Evolutionary conservation across 805 yeast species (phyloP).

Genomic region (Barnettozyma botsteinii): DNA sequence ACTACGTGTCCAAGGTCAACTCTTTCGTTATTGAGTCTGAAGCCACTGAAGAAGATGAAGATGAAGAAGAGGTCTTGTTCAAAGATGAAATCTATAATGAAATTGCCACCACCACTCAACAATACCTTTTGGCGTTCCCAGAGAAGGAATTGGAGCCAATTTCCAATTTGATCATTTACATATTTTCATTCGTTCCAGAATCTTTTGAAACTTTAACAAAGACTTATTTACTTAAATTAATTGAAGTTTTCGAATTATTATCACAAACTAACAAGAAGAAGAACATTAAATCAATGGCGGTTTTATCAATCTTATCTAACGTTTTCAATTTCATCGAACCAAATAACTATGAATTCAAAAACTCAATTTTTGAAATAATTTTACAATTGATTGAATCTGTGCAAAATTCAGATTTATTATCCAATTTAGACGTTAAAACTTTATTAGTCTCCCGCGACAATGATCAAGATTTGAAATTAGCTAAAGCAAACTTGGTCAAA

Average conservation of each 20-base stretch:
- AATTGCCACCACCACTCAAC: slow-evolving; percentile 12
- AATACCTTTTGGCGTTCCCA: slow-evolving; percentile 14
- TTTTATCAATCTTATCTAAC: slow-evolving; percentile 20
- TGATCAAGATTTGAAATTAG: neutral
- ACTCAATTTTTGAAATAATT: slow-evolving; percentile 15
- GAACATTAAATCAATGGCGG: slow-evolving; percentile 11
- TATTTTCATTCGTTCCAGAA: slow-evolving; percentile 13
- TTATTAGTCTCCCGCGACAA: neutral
- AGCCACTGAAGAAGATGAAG: slow-evolving; percentile 17
- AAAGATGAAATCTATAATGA: slow-evolving; percentile 16
- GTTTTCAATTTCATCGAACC: slow-evolving; percentile 16
- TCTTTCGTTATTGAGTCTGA: slow-evolving; percentile 8
- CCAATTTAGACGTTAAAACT: slow-evolving; percentile 1
- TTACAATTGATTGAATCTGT: slow-evolving; percentile 8
- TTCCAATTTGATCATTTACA: slow-evolving; percentile 22
- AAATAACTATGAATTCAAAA: slow-evolving; percentile 14
- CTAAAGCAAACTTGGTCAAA: slow-evolving; percentile 1
- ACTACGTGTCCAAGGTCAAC: slow-evolving; percentile 15
- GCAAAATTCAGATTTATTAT: slow-evolving; percentile 6
- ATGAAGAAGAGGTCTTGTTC: slow-evolving; percentile 20
- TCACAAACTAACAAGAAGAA: slow-evolving; percentile 10
- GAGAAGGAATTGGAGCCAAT: slow-evolving; percentile 25
- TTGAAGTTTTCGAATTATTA: slow-evolving; percentile 3
- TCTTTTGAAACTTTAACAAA: slow-evolving; percentile 5
- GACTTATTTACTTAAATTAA: slow-evolving; percentile 3